Evolutionary conservation across 805 yeast species (phyloP).

Genomic region (Trichomonascus vanleenenianus): DNA sequence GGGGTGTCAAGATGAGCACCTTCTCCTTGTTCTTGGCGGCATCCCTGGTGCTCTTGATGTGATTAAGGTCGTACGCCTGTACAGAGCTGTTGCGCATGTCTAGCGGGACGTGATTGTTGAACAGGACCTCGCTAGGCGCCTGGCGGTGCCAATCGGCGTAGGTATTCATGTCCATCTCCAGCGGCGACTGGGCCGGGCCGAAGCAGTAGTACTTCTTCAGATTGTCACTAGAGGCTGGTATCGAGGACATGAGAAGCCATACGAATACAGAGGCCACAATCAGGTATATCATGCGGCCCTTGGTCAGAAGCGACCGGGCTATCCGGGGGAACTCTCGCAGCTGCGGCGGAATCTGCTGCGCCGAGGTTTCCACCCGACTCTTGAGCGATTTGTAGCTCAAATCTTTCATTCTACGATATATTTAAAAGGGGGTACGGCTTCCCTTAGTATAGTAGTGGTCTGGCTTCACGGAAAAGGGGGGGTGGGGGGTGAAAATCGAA

Average conservation of each 20-base stretch:
- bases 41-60: slow-evolving; percentile 14
- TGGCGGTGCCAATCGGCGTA: slow-evolving; percentile 18
- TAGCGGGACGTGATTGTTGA: slow-evolving; percentile 13
- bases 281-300: slow-evolving; percentile 1
- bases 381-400: too few species aligned
- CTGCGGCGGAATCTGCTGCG: background rate
- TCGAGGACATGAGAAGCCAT: slow-evolving; percentile 6
- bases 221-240: slow-evolving; percentile 7
- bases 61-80: slow-evolving; percentile 13
- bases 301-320: background rate
- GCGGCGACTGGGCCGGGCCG: slow-evolving; percentile 22
- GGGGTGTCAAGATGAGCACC: slow-evolving; percentile 63
- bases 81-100: slow-evolving; percentile 8
- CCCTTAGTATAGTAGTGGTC: too few species aligned
- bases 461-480: too few species aligned
- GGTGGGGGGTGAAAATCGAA: too few species aligned
- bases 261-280: slow-evolving; percentile 2
- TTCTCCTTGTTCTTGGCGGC: slow-evolving; percentile 41
- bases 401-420: too few species aligned
- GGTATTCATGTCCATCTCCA: slow-evolving; percentile 17
- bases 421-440: too few species aligned
- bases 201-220: slow-evolving; percentile 16
- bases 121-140: slow-evolving; percentile 16
- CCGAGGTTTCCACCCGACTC: background rate
- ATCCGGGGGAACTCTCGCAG: too few species aligned